Percentiles rank a stretch among this genome's conserved stretches.
Conservation (phyloP, 306 rosid species). For the apple (Malus domestica) region DNA sequence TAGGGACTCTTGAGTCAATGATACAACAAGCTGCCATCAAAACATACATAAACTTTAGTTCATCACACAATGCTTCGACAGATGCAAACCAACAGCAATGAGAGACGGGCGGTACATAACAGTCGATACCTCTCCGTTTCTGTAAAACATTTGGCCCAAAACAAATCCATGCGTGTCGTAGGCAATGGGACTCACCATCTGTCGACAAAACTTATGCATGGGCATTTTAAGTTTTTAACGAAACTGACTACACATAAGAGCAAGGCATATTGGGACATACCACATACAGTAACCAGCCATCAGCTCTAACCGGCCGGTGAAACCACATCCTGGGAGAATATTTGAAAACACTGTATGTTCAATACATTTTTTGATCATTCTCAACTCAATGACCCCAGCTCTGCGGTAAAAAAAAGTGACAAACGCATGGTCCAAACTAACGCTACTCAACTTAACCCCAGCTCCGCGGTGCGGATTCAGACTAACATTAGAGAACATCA, state of each 20-base stretch:
- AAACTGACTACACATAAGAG: not conserved
- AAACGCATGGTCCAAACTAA: slow-evolving; percentile 93
- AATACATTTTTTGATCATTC: not conserved
- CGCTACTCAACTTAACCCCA: not conserved
- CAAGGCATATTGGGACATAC: slow-evolving; percentile 33
- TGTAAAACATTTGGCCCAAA: slow-evolving; percentile 71
- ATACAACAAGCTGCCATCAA: slow-evolving; percentile 40
- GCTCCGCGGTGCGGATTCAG: slow-evolving; percentile 69
- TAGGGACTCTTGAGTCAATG: slow-evolving; percentile 80
- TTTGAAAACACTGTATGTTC: slow-evolving; percentile 5
- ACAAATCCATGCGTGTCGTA: slow-evolving; percentile 60
- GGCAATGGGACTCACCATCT: slow-evolving; percentile 54
- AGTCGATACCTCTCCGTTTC: slow-evolving; percentile 68
- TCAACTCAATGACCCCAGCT: too few species aligned
- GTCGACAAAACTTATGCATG: slow-evolving; percentile 5
- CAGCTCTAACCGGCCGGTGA: slow-evolving; percentile 80
- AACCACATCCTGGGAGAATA: slow-evolving; percentile 70
- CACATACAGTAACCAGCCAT: slow-evolving; percentile 80
- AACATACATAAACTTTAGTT: slow-evolving; percentile 6
- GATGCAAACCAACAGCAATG: not conserved
- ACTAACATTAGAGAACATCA: slow-evolving; percentile 60
- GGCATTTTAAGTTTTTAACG: slow-evolving; percentile 9
- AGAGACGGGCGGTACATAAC: not conserved
- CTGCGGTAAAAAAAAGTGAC: slow-evolving; percentile 15
- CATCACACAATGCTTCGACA: not conserved